phyloP scores from a whole-genome alignment of 2,329 filamentous ascomycete species.

The Curvularia spicifera region DNA sequence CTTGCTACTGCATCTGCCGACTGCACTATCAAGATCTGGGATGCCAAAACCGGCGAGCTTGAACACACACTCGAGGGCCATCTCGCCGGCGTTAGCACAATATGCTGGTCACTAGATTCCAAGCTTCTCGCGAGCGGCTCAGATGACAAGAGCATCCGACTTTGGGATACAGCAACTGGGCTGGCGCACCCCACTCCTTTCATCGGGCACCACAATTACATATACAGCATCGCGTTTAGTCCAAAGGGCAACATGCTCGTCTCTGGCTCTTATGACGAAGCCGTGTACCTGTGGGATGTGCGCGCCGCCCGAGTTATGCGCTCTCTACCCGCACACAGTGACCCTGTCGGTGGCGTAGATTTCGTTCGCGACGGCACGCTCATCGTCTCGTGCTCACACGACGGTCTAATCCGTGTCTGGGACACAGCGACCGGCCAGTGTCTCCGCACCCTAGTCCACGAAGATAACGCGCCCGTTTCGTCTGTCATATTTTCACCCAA shows the following conservation, averaged over 20 bases:
- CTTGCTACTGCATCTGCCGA: constrained; percentile 89
- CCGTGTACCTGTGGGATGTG: constrained; percentile 96
- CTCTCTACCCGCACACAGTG: constrained; percentile 89
- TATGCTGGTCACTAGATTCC: constrained; percentile 94
- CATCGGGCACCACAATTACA: constrained; percentile 92
- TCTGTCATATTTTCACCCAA: constrained; percentile 94
- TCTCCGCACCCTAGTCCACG: constrained; percentile 90
- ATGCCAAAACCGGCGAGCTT: constrained; percentile 75
- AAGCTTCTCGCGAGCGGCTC: constrained; percentile 87
- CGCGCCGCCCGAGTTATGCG: constrained; percentile 86
- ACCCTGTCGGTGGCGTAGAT: constrained; percentile 92
- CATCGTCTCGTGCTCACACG: constrained; percentile 88
- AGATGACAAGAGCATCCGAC: constrained; percentile 92
- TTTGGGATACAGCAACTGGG: constrained; percentile 77
- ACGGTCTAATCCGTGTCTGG: constrained; percentile 82
- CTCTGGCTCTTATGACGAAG: constrained; percentile 95
- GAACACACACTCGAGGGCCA: constrained; percentile 92
- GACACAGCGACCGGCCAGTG: constrained; percentile 95
- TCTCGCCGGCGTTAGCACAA: constrained; percentile 86
- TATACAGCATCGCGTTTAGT: constrained; percentile 93
- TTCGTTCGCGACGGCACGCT: constrained; percentile 92
- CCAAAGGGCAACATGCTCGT: constrained; percentile 97
- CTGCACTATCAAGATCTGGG: constrained; percentile 90
- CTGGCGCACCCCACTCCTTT: constrained; percentile 67
- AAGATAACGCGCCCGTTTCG: constrained; percentile 90